Evolutionary conservation across 164 flowering plant species (phyloP), one percentile per base, ranked within the genome.

Genomic region (Tinospora cordifolia): DNA sequence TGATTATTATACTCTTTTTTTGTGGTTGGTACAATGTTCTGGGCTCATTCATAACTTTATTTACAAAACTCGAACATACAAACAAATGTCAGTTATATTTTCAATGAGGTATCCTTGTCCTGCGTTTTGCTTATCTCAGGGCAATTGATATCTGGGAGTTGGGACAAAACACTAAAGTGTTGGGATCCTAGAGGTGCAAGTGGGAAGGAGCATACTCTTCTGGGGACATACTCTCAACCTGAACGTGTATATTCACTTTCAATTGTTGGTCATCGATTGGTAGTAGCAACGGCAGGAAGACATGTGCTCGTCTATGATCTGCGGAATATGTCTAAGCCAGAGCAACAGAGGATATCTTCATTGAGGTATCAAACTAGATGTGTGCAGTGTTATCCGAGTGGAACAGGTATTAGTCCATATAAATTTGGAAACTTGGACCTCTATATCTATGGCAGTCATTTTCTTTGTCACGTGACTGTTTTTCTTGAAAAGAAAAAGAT

Each of bases 101-200:
- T 14, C 12, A 30, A 44, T 44, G 12, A 44, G 2, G 47, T 44
- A 44, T 44, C 13, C 47, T 44, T 44, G 0, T 44, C 13, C 47
- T 44, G 14, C 12, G 12, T 44, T 44, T 11, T 44, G 47, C 47
- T 4, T 30, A 30, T 69, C 64, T 41, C 73, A 92, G 99, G 99
- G 60, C 99, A 95, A 85, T 89, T 92, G 63, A 87, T 95, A 60
- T 87, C 94, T 69, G 99, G 99, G 49, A 90, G 99, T 75, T 95
- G 99, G 99, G 99, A 95, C 75, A 95, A 88, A 78, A 92, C 97
- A 57, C 65, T 95, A 24, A 95, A 95, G 81, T 95, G 96, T 76
- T 95, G 99, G 99, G 99, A 95, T 79, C 97, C 99, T 62, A 90
- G 99, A 84, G 98, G 98, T 70, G 96, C 97, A 44, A 91, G 93